Evolutionary conservation across 108 stramenopile species (phyloP).

Genomic region (Cylindrotheca closterium): DNA sequence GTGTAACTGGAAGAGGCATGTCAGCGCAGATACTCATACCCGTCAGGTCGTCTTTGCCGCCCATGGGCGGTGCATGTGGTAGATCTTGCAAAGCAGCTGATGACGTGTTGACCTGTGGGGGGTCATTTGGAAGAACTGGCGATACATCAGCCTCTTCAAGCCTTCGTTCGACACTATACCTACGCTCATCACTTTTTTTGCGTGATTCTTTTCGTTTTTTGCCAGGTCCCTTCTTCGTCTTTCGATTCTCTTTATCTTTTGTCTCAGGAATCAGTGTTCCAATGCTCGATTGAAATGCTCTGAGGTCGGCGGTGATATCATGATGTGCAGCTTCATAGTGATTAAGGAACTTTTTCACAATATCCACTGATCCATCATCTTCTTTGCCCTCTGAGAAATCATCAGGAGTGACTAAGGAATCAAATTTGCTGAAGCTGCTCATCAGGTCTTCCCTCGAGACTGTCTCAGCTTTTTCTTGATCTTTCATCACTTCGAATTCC

Average conservation of each 20-base stretch:
- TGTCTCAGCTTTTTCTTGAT: too few relatives aligned
- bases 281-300: background rate
- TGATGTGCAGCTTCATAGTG: background rate
- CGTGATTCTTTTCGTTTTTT: background rate
- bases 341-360: background rate
- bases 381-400: too few relatives aligned
- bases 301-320: background rate
- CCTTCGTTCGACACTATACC: background rate
- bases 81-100: background rate
- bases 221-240: background rate
- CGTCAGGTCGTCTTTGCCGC: background rate
- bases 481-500: too few relatives aligned
- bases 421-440: too few relatives aligned
- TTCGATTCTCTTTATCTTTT: background rate
- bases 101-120: background rate
- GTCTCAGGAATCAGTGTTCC: background rate
- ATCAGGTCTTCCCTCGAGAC: too few relatives aligned
- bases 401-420: too few relatives aligned
- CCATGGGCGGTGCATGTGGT: background rate
- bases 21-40: too few relatives aligned
- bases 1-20: background rate
- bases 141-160: background rate
- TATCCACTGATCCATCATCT: background rate
- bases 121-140: background rate
- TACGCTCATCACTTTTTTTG: background rate